Base-by-base conservation (phyloP, 139 green algal species). In the Chlorella sp. region DNA sequence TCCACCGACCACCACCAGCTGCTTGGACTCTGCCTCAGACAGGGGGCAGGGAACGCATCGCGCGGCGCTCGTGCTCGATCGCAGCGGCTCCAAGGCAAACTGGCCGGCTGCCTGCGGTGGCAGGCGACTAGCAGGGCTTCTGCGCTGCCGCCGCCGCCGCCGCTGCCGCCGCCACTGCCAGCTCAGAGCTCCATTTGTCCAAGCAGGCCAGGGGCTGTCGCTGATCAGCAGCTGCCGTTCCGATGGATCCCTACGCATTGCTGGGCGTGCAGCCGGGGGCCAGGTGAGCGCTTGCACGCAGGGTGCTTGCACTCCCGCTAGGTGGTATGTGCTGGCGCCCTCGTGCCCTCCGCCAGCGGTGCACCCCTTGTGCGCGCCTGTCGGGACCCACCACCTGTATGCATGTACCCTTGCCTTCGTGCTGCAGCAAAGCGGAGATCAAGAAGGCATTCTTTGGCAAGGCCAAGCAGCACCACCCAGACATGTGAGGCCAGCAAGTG, bases 391-490 rank as follows among this genome's bases (percentile, higher is more conserved):
- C 48, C 32, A 32, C 21, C 26, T 76, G 68, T 14, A n/a, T 76
- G 24, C 22, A 76, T 18, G 26, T 34, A 71, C 24, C 11, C 64
- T 18, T 81, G 75, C 34, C 14, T n/a, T 11, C 24, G 5, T 1
- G 16, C 14, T 81, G 75, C 75, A 86, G 40, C 15, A 92, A 91
- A 3, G 91, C 94, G 0, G 93, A 96, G 0, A 91, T 97, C 75
- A 96, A 95, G 80, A 80, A 86, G 19, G 94, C 94, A 0, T 97
- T 93, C 82, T 78, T 94, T 0, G 36, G 77, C 34, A 81, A 89
- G 32, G 94, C 93, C 0, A 91, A 95, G 66, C 64, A 91, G 61
- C 86, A 94, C 69, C 95, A 97, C 69, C 95, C 94, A n/a, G 94
- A 96, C 92, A 92, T 86, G 88, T 92, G 69, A 80, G 84, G 30